Base-by-base conservation (phyloP, 2,329 filamentous ascomycete species). In the Trichoderma sp. region DNA sequence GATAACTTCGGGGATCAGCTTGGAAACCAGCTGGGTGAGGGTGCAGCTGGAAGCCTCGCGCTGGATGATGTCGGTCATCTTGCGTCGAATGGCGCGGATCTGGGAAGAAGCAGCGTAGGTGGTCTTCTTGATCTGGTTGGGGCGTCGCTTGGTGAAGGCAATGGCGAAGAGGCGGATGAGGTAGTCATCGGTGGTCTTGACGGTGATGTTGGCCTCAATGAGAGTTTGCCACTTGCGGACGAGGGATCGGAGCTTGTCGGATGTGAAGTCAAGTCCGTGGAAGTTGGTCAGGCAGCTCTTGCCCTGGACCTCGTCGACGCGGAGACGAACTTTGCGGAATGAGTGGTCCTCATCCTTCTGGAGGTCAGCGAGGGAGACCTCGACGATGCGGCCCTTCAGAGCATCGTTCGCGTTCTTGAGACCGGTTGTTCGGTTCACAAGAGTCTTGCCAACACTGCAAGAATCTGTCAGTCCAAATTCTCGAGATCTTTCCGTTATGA, bases 211-310 rank as follows among this genome's bases (percentile, higher is more conserved):
- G 89, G 96, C 96, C 91, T 99, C 96, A 80, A 99, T 98, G 82
- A 99, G 90, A 76, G 95, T 92, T 88, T 99, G 96, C 96, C 96
- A 99, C 90, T 99, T 99, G 88, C 96, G 95, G 80, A 99, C 96
- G 78, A 99, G 92, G 76, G 96, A 98, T 83, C 96, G 93, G 81
- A 99, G 92, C 91, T 99, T 99, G 91, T 99, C 96, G 80, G 96
- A 98, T 84, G 96, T 99, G 92, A 99, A 98, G 88, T 99, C 96
- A 84, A 99, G 91, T 80, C 96, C 96, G 91, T 99, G 95, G 93
- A 99, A 99, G 92, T 98, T 98, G 90, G 96, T 98, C 86, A 99
- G 88, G 89, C 96, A 98, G 92, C 97, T 98, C 92, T 98, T 98
- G 89, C 96, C 96, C 89, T 99, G 96, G 76, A 99, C 91, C 88